Percentiles rank a stretch among this genome's conserved stretches.
Evolutionary conservation across 2,329 filamentous ascomycete species (phyloP).

Genomic region (Xylaria sp.): DNA sequence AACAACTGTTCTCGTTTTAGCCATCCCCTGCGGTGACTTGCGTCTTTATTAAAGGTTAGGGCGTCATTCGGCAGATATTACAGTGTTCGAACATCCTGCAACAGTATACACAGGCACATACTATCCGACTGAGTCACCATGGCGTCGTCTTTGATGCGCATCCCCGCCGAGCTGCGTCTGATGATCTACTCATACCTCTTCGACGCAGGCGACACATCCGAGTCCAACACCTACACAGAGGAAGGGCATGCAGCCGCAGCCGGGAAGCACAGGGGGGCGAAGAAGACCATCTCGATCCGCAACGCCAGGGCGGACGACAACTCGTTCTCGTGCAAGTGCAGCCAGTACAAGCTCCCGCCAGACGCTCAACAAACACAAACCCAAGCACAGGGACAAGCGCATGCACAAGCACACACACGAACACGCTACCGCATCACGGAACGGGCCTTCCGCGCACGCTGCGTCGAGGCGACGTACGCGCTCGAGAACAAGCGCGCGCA

Average conservation of each 20-base stretch:
- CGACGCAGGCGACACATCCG: slow-evolving; percentile 39
- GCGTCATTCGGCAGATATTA: too few relatives aligned
- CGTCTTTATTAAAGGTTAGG: too few relatives aligned
- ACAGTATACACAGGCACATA: background rate
- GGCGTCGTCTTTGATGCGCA: slow-evolving; percentile 39
- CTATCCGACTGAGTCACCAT: too few relatives aligned
- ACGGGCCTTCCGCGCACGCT: slow-evolving; percentile 47
- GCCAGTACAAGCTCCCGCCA: background rate
- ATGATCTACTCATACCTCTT: slow-evolving; percentile 53
- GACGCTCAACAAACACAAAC: background rate
- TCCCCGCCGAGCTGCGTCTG: slow-evolving; percentile 50
- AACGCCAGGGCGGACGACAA: slow-evolving; percentile 39
- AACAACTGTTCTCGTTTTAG: too few relatives aligned
- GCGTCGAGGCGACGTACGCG: slow-evolving; percentile 61
- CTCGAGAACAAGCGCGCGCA: slow-evolving; percentile 43
- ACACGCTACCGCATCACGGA: slow-evolving; percentile 51
- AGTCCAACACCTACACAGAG: slow-evolving; percentile 30
- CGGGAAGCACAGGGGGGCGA: background rate
- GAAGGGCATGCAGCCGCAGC: slow-evolving; percentile 27
- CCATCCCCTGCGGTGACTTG: too few relatives aligned
- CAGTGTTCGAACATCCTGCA: too few relatives aligned
- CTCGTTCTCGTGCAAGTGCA: slow-evolving; percentile 30
- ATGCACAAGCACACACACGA: slow-evolving; percentile 30
- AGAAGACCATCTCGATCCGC: slow-evolving; percentile 47
- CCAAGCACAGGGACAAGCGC: too few relatives aligned